phyloP scores from a whole-genome alignment of 306 rosid species.

The Neltuma alba region DNA sequence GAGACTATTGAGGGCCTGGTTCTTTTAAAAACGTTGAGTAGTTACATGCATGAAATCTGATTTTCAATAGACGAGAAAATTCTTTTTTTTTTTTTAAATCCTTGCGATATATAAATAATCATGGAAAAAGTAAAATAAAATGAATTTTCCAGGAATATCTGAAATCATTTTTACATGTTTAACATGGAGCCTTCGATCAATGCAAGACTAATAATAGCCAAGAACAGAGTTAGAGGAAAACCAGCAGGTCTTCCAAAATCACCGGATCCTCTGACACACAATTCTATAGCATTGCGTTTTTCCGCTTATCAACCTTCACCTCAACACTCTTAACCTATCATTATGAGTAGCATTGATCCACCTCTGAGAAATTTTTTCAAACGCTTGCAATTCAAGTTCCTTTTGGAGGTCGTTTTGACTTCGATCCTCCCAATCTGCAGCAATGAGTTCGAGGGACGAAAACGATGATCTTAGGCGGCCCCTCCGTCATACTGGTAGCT shows the following conservation, averaged over 20 bases:
- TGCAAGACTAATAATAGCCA: not conserved
- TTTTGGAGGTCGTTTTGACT: not conserved
- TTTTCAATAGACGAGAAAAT: too few species aligned
- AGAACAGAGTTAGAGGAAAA: not conserved
- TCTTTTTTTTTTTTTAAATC: too few species aligned
- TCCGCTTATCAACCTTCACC: not conserved
- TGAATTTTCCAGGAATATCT: too few species aligned
- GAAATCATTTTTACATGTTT: not conserved
- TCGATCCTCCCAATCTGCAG: not conserved
- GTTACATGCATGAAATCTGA: too few species aligned
- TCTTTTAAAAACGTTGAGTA: too few species aligned
- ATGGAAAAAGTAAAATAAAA: too few species aligned
- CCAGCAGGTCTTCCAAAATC: not conserved
- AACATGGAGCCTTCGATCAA: not conserved
- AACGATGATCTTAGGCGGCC: constrained; percentile 65
- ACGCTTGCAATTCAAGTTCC: not conserved
- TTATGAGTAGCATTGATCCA: not conserved
- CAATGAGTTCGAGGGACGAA: constrained; percentile 71
- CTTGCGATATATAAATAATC: too few species aligned
- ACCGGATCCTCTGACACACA: not conserved
- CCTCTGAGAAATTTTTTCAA: constrained; percentile 22
- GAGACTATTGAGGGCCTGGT: too few species aligned
- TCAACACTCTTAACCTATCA: not conserved
- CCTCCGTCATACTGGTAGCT: constrained; percentile 79
- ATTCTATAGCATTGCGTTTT: not conserved